Percentiles rank a stretch among this genome's conserved stretches.
These are phyloP conservation scores for Musa schizocarpa DNA, from an alignment of 176 grass and related monocot genomes.

Conservation along the genomic window DNA sequence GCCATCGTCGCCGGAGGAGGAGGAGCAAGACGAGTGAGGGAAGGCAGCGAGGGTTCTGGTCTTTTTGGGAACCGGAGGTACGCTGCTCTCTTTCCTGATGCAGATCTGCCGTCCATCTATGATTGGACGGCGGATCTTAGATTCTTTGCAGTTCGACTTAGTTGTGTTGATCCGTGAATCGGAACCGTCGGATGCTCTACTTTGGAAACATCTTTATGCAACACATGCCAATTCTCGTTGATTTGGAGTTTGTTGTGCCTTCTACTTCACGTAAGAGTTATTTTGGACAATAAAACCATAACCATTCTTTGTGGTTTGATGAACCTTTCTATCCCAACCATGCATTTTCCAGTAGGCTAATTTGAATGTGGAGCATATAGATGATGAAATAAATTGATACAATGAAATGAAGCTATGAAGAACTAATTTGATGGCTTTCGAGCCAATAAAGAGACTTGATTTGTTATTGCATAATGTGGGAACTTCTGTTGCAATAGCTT, in stretches of 20 bases:
- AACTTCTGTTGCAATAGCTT: not conserved
- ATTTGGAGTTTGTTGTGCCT: too few relatives aligned
- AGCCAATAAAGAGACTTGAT: not conserved
- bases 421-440: not conserved
- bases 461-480: not conserved
- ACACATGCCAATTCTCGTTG: too few relatives aligned
- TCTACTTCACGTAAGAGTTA: too few relatives aligned
- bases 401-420: not conserved
- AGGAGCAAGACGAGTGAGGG: not conserved
- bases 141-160: not conserved
- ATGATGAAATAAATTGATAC: not conserved
- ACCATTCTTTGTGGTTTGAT: not conserved
- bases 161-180: too few relatives aligned
- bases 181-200: too few relatives aligned
- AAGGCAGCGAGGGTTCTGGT: not conserved
- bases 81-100: not conserved
- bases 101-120: not conserved
- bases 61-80: conserved; percentile 1
- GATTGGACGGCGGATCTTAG: too few relatives aligned
- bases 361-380: not conserved
- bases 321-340: not conserved
- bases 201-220: too few relatives aligned
- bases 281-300: not conserved
- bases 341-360: not conserved
- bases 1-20: not conserved